phyloP scores from a whole-genome alignment of 1,284 basidiomycete genomes.

The Chiua sp. region DNA sequence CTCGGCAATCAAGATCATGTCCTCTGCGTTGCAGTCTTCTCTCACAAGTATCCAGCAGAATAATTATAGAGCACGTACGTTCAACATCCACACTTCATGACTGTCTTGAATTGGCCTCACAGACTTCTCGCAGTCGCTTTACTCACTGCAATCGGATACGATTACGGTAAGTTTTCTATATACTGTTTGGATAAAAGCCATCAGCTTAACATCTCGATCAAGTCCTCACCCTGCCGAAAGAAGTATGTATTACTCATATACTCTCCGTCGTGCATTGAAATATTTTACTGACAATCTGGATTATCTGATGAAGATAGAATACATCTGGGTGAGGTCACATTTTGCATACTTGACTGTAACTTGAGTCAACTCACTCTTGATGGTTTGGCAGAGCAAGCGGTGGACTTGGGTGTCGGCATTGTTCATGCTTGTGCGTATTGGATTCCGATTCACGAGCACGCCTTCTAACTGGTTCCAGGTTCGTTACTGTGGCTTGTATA shows the following conservation, averaged over 20 bases:
- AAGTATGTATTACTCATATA: background rate
- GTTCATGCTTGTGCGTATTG: background rate
- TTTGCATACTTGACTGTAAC: too few relatives aligned
- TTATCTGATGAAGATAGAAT: background rate
- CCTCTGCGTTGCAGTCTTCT: too few relatives aligned
- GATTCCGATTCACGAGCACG: background rate
- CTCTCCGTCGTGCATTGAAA: background rate
- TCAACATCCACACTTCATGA: too few relatives aligned
- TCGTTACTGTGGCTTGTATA: background rate
- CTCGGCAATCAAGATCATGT: too few relatives aligned
- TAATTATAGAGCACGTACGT: too few relatives aligned
- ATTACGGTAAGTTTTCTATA: background rate
- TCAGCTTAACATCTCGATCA: background rate
- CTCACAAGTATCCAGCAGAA: too few relatives aligned
- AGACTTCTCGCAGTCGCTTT: background rate
- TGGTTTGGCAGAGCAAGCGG: background rate
- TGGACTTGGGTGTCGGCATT: background rate
- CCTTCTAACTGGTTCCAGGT: background rate
- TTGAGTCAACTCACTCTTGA: background rate
- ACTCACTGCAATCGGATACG: background rate
- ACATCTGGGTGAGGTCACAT: background rate
- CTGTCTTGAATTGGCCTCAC: too few relatives aligned
- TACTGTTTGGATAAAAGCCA: background rate
- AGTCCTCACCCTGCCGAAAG: background rate
- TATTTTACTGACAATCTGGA: background rate